Evolutionary conservation across 2,329 filamentous ascomycete genomes (phyloP), one percentile per base, ranked within the genome.

Genomic region (Reticulascus tulasneorum): DNA sequence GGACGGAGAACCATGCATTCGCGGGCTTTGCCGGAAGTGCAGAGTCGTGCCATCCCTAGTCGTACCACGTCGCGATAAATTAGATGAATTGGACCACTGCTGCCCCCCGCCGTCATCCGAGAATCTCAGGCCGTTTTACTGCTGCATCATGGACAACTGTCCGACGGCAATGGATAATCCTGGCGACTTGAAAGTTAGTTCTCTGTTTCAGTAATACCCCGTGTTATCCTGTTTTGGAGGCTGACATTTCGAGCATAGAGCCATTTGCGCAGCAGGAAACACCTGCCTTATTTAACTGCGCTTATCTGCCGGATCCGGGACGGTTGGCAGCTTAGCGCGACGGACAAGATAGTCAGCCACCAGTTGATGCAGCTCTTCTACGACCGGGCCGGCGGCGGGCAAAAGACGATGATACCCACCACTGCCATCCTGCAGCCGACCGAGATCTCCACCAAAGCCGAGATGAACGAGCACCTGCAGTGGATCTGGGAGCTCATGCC

Each of bases 281-380:
- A 42, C 31, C 39, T 35, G 8, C 26, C 40, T 4, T 42, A 42
- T 17, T 24, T 42, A 11, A 36, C 31, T 4, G 37, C 19, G 4
- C 17, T 42, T n/a, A 34, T 37, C 17, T 28, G 19, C 13, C 36
- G 40, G 12, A 32, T 44, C 13, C 26, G 38, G 25, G 24, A 40
- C 9, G 33, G 36, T 7, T 37, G 38, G 12, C n/a, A 17, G n/a
- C 37, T 45, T 15, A 36, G 33, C 23, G 40, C 37, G 12, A 29
- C 40, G 11, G 43, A 46, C 23, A 37, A 37, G 27, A 33, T 35
- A n/a, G 25, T 46, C 10, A 26, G 25, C 11, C 35, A 37, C 7
- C 41, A 37, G n/a, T 28, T 44, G 22, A 46, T 44, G 40, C 34
- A 32, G 18, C 40, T 41, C 33, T 46, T 44, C 35, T 41, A 44